Evolutionary conservation across 768 basidiomycete genomes (phyloP), one percentile per base, ranked within the genome.

Genomic region (Leccinum aurantiacum): DNA sequence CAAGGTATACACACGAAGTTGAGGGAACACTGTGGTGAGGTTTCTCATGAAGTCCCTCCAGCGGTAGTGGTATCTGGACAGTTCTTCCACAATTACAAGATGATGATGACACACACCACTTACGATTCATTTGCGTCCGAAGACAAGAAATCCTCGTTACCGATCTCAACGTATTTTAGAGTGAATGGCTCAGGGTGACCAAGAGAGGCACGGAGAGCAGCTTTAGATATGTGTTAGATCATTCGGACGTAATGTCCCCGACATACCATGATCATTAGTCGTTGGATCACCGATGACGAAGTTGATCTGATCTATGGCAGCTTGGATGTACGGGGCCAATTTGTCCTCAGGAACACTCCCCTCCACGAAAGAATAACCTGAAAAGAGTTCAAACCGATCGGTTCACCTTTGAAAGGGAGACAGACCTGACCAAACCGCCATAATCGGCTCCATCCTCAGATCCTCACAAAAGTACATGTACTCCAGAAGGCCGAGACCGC

Each of bases 221-320:
- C 82, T 82, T 33, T 14, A 14, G 13, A 35, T 14, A 25, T 8
- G 3, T 17, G 25, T 65, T 29, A 56, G 63, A 33, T 4, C 2
- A n/a, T 10, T 35, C 31, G 5, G 6, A 9, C 8, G 11, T 6
- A n/a, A 29, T 7, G 17, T 79, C 78, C 49, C 10, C 2, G 3
- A 54, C 53, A 9, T 47, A 65, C 65, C 65, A 50, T 58, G 69
- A 33, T 74, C 74, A 53, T 78, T 83, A 41, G 75, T 78, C 6
- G 69, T 61, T 2, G 79, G 73, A 60, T 82, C 77, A 4, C 85
- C 85, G n/a, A 86, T 78, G 14, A 79, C 84, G 62, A 85, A 86
- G 64, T 85, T 82, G 60, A 85, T 83, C 80, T 86, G 83, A 57
- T 83, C 80, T 33, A 79, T 78, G 1, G 84, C 82, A 60, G 82